Conservation (phyloP, 768 basidiomycete genomes). For the Trametes coccinea region DNA sequence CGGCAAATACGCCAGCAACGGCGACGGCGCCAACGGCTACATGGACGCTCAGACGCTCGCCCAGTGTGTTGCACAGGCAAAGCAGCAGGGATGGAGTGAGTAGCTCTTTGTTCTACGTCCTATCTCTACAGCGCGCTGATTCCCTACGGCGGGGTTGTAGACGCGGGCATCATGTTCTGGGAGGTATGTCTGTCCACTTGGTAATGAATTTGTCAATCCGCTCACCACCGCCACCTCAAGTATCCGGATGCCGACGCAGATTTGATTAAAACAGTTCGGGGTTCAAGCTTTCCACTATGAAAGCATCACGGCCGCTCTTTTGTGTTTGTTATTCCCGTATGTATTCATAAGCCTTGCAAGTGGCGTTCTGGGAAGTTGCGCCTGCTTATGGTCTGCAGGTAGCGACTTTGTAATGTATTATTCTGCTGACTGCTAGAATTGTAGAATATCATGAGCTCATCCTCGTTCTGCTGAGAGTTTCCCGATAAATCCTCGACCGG, state of each 20-base stretch:
- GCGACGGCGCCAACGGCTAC: constrained; percentile 38
- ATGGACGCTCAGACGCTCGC: constrained; percentile 26
- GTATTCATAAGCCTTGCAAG: no score
- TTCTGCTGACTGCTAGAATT: no score
- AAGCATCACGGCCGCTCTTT: background rate
- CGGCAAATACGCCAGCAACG: constrained; percentile 54
- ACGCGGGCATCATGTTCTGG: constrained; percentile 16
- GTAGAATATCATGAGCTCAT: no score
- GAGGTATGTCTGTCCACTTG: background rate
- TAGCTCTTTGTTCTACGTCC: background rate
- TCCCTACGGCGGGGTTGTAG: background rate
- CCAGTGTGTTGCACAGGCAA: constrained; percentile 15
- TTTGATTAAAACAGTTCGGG: constrained; percentile 10
- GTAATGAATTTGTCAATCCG: background rate
- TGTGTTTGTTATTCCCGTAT: no score
- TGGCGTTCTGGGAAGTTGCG: no score
- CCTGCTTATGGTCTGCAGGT: no score
- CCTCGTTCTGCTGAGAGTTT: no score
- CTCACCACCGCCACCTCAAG: background rate
- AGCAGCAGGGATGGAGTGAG: constrained; percentile 13
- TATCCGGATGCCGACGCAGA: constrained; percentile 6
- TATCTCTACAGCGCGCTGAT: background rate
- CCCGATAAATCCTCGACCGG: no score
- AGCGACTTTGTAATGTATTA: no score
- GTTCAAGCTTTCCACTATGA: background rate